These are phyloP conservation scores for Purshia tridentata DNA, from an alignment of 306 rosid species.

Conservation along the genomic window DNA sequence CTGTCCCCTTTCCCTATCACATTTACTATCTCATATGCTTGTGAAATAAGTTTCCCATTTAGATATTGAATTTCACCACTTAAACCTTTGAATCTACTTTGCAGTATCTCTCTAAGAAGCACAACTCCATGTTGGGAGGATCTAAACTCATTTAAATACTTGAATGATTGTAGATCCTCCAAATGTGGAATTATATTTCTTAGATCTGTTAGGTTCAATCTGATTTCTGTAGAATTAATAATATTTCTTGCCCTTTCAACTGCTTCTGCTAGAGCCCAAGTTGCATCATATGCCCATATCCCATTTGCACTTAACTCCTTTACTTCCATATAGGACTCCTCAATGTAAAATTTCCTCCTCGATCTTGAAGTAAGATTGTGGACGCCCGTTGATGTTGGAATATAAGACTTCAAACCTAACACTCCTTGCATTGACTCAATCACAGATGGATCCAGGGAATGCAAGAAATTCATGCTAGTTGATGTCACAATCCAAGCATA, in stretches of 20 bases:
- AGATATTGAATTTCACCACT: background rate
- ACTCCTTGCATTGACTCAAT: slow-evolving; percentile 4
- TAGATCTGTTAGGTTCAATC: no score
- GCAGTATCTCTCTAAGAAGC: no score
- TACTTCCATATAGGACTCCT: background rate
- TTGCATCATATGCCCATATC: slow-evolving; percentile 17
- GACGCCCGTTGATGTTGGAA: background rate
- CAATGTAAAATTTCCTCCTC: background rate
- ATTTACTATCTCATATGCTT: background rate
- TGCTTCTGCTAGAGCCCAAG: slow-evolving; percentile 16
- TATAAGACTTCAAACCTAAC: background rate
- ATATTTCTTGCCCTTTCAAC: slow-evolving; percentile 7
- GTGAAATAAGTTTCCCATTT: background rate
- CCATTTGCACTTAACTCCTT: background rate
- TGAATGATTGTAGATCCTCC: background rate
- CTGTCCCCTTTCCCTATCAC: background rate
- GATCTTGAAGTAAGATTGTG: background rate
- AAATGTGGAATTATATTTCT: background rate
- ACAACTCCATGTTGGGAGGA: background rate
- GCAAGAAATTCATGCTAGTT: slow-evolving; percentile 6
- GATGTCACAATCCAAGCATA: slow-evolving; percentile 13
- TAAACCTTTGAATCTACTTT: background rate
- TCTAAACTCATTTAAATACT: background rate
- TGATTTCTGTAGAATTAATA: no score
- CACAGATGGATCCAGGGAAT: background rate